phyloP scores from a whole-genome alignment of 2,329 filamentous ascomycete genomes.

The Alternaria triticina region DNA sequence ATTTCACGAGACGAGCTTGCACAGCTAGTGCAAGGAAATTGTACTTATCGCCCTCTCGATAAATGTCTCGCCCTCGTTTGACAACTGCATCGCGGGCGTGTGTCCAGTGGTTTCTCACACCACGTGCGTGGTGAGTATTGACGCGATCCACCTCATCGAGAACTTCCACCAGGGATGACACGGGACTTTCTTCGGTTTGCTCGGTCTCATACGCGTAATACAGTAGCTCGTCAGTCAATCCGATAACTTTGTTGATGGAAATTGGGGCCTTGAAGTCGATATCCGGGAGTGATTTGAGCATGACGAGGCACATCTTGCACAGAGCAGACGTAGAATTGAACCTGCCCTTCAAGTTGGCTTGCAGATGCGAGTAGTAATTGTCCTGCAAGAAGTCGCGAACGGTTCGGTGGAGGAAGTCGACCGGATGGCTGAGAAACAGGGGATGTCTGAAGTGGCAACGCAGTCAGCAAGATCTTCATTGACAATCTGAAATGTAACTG shows the following conservation, averaged over 20 bases:
- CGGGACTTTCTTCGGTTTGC: neutral
- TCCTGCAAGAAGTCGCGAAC: constrained; percentile 21
- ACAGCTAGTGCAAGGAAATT: constrained; percentile 15
- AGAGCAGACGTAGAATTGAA: constrained; percentile 10
- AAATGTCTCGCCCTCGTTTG: neutral
- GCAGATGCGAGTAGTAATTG: constrained; percentile 7
- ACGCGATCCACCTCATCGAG: constrained; percentile 18
- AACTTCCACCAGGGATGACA: neutral
- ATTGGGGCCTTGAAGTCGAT: neutral
- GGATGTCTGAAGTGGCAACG: too few relatives aligned
- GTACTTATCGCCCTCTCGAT: constrained; percentile 4
- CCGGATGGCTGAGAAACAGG: constrained; percentile 5
- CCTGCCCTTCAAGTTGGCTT: neutral
- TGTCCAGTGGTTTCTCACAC: constrained; percentile 14
- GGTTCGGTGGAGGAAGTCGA: constrained; percentile 21
- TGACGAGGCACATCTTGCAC: constrained; percentile 5
- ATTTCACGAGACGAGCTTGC: constrained; percentile 14
- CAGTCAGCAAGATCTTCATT: too few relatives aligned
- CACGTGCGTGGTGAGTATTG: constrained; percentile 8
- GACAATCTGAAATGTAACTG: too few relatives aligned
- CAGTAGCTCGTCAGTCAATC: constrained; percentile 11
- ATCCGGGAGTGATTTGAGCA: constrained; percentile 9
- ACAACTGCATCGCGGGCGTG: neutral
- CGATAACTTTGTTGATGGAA: neutral
- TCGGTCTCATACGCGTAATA: constrained; percentile 16